Percentiles rank a stretch among this genome's conserved stretches.
Evolutionary conservation across 768 basidiomycete species (phyloP).

Genomic region (Lepiota venenata): DNA sequence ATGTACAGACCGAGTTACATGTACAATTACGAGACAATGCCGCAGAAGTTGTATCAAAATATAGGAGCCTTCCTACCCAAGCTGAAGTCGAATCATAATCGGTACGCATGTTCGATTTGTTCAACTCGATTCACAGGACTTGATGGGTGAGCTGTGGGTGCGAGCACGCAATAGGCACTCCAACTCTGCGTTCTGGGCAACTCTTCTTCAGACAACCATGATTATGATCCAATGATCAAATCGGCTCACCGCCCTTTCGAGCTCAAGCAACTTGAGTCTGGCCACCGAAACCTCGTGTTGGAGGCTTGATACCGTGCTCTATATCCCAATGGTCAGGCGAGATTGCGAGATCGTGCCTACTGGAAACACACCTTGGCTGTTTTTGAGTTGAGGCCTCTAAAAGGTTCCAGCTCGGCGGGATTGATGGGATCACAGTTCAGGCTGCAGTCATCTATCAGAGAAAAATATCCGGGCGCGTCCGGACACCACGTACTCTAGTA

Average conservation of each 20-base stretch:
- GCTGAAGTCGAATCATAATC: too few relatives aligned
- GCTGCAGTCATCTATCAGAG: constrained; percentile 16
- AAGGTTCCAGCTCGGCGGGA: constrained; percentile 53
- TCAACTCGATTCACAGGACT: neutral
- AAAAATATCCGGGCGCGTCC: neutral
- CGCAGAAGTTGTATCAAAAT: too few relatives aligned
- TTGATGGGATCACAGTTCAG: constrained; percentile 55
- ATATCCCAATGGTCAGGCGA: neutral
- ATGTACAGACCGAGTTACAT: too few relatives aligned
- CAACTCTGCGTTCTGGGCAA: constrained; percentile 2
- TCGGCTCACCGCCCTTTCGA: constrained; percentile 60
- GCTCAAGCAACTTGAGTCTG: constrained; percentile 62
- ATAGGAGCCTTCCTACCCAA: too few relatives aligned
- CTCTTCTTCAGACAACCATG: neutral
- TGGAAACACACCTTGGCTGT: constrained; percentile 58
- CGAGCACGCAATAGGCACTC: neutral
- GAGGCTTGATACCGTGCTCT: constrained; percentile 75
- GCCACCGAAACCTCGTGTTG: constrained; percentile 60
- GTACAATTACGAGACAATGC: too few relatives aligned
- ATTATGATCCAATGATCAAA: neutral
- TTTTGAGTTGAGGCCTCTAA: constrained; percentile 71
- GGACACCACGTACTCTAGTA: constrained; percentile 33
- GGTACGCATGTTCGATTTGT: too few relatives aligned
- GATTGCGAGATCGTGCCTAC: neutral
- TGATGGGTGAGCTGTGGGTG: neutral